Conservation (phyloP, 2,329 filamentous ascomycete genomes). For the Parascedosporium putredinis region DNA sequence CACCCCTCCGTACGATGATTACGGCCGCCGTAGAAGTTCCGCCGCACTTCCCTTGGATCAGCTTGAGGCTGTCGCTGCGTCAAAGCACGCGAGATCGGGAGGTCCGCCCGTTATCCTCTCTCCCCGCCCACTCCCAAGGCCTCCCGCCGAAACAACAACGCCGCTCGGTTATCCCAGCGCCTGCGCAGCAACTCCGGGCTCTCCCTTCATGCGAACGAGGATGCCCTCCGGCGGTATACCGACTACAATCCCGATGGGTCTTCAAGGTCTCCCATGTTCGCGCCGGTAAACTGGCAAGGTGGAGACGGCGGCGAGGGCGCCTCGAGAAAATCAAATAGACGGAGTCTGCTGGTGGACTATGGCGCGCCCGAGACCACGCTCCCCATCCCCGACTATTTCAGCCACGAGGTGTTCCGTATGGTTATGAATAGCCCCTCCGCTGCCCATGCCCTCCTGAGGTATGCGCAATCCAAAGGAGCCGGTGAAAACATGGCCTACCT, state of each 20-base stretch:
- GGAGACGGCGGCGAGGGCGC: not conserved
- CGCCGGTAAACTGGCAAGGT: conserved; percentile 4
- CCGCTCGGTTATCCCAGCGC: conserved; percentile 8
- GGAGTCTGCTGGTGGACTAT: conserved; percentile 8
- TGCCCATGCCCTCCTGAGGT: conserved; percentile 34
- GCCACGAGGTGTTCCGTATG: conserved; percentile 37
- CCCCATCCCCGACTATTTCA: conserved; percentile 35
- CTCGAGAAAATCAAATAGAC: conserved; percentile 9
- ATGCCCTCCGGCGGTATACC: conserved; percentile 33
- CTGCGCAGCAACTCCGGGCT: conserved; percentile 36
- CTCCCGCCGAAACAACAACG: not conserved
- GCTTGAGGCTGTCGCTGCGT: not conserved
- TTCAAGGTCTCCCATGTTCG: conserved; percentile 16
- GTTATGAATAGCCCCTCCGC: conserved; percentile 38
- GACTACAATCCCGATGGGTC: conserved; percentile 32
- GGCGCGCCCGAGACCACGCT: conserved; percentile 9
- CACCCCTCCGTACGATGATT: not conserved
- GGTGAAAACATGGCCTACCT: conserved; percentile 42
- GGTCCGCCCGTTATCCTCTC: not conserved
- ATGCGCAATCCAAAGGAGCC: conserved; percentile 34
- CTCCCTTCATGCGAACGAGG: conserved; percentile 32
- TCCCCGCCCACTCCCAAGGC: not conserved
- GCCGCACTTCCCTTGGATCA: not conserved
- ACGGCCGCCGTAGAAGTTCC: not conserved
- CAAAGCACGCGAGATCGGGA: not conserved